Percentiles rank a stretch among this genome's conserved stretches.
Evolutionary conservation across 2,329 filamentous ascomycete species (phyloP).

Genomic region (Penicillium sp.): DNA sequence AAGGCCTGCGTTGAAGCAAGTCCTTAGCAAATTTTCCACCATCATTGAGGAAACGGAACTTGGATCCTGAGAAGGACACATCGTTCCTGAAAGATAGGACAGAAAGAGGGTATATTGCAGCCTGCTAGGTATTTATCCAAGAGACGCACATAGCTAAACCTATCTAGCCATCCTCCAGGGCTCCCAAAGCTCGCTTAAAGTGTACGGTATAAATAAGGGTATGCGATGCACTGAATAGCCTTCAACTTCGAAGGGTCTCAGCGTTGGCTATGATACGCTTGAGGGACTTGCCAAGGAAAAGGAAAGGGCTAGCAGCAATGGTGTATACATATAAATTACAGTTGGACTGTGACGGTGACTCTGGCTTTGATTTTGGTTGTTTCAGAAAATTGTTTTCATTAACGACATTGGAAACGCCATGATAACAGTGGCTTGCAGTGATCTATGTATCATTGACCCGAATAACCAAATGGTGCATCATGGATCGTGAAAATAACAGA

Average conservation of each 20-base stretch:
- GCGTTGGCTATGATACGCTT: no score
- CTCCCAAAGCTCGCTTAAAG: neutral
- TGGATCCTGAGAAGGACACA: neutral
- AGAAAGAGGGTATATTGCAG: neutral
- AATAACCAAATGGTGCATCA: neutral
- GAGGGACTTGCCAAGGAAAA: no score
- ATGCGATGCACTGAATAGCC: neutral
- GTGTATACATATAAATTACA: neutral
- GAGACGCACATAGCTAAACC: neutral
- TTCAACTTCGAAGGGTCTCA: neutral
- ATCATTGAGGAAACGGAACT: slow-evolving; percentile 65
- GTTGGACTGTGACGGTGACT: neutral
- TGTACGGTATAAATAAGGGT: neutral
- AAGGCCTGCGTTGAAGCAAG: slow-evolving; percentile 80
- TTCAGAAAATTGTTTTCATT: neutral
- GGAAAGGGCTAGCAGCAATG: neutral
- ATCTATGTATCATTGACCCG: neutral
- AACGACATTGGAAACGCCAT: neutral
- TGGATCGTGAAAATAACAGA: neutral
- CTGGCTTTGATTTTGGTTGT: neutral
- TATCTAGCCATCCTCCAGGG: neutral
- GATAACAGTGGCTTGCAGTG: neutral
- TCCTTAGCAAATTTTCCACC: slow-evolving; percentile 74
- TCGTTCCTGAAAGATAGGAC: neutral
- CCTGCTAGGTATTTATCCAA: neutral